Evolutionary conservation across 345 rosid genomes (phyloP).

Genomic region (Chamaenerion angustifolium): DNA sequence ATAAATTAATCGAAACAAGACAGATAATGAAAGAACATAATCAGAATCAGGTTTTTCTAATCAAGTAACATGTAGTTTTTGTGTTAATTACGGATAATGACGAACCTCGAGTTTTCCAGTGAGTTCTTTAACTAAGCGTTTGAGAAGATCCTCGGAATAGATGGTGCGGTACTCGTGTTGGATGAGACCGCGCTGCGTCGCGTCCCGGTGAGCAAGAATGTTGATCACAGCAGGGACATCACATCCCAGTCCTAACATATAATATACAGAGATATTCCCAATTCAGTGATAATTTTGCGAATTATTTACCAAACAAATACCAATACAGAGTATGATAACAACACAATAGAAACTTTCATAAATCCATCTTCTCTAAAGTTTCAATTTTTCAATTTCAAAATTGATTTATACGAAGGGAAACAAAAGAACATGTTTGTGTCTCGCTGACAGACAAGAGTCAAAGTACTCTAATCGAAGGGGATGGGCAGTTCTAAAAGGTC

Average conservation of each 20-base stretch:
- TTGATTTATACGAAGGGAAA: too few species aligned
- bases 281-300: too few species aligned
- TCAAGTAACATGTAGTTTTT: not conserved
- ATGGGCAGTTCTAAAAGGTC: too few species aligned
- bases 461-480: too few species aligned
- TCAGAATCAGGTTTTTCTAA: not conserved
- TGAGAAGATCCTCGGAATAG: constrained; percentile 30
- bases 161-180: constrained; percentile 37
- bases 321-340: too few species aligned
- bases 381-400: too few species aligned
- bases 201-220: constrained; percentile 58
- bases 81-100: not conserved
- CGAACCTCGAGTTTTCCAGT: constrained; percentile 47
- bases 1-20: constrained; percentile 1
- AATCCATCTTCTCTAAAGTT: too few species aligned
- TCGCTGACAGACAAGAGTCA: too few species aligned
- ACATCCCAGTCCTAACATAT: constrained; percentile 42
- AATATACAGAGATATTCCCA: not conserved
- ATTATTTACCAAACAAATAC: too few species aligned
- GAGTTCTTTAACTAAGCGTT: constrained; percentile 46
- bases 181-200: constrained; percentile 38
- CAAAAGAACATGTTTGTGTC: too few species aligned
- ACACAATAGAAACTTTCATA: too few species aligned
- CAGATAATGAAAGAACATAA: not conserved
- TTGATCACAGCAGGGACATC: constrained; percentile 36